Percentiles rank a stretch among this genome's conserved stretches.
phyloP scores from a whole-genome alignment of 1,139 yeast species.

The Meyerozyma carpophila region DNA sequence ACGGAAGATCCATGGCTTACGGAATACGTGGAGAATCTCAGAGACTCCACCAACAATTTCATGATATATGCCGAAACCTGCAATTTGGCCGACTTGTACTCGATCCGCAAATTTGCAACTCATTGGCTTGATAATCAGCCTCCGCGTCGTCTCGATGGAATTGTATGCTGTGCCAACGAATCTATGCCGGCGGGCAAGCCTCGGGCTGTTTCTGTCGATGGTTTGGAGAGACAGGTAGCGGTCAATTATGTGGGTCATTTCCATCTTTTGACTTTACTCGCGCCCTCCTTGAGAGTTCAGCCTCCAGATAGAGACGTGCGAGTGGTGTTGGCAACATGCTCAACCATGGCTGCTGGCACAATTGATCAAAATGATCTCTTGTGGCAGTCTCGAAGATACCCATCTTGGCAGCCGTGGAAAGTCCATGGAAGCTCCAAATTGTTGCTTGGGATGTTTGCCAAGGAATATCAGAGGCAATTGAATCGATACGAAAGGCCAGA shows the following conservation, averaged over 20 bases:
- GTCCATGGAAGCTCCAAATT: constrained; percentile 81
- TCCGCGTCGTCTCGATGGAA: constrained; percentile 84
- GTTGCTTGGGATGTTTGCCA: constrained; percentile 64
- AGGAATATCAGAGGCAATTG: constrained; percentile 67
- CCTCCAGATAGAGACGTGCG: constrained; percentile 94
- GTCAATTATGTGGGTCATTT: constrained; percentile 76
- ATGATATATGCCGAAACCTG: constrained; percentile 86
- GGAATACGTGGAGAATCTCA: constrained; percentile 72
- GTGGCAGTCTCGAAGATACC: constrained; percentile 59
- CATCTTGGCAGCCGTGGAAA: constrained; percentile 59
- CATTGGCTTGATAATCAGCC: constrained; percentile 90
- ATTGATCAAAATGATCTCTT: constrained; percentile 64
- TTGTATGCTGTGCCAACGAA: constrained; percentile 84
- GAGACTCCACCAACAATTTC: constrained; percentile 64
- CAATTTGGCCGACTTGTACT: constrained; percentile 67
- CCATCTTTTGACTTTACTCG: constrained; percentile 70
- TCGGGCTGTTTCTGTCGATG: constrained; percentile 68
- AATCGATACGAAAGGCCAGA: constrained; percentile 57
- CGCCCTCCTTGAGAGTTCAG: constrained; percentile 80
- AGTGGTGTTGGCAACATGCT: constrained; percentile 68
- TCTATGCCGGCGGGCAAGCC: constrained; percentile 60
- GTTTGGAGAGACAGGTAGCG: constrained; percentile 80
- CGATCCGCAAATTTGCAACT: constrained; percentile 88
- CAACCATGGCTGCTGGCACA: constrained; percentile 68
- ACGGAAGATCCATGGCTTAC: constrained; percentile 69